Conservation (phyloP, 2,329 filamentous ascomycete genomes). For the Coleophoma cylindrospora region DNA sequence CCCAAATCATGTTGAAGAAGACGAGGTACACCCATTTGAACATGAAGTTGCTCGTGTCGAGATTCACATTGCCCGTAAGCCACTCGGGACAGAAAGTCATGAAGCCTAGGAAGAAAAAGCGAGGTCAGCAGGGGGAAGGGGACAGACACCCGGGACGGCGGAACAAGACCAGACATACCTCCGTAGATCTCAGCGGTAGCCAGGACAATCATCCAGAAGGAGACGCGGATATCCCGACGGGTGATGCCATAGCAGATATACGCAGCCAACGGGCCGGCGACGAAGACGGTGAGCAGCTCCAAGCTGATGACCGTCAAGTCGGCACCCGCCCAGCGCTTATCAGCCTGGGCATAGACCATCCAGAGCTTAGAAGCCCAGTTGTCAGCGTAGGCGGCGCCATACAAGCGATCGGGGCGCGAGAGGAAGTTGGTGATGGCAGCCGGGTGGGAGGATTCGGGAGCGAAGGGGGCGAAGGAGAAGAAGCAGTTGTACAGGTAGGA, state of each 20-base stretch:
- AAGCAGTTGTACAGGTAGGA: conserved; percentile 93
- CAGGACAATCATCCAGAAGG: conserved; percentile 59
- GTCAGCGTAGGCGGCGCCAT: conserved; percentile 49
- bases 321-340: conserved; percentile 57
- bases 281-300: conserved; percentile 60
- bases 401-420: conserved; percentile 41
- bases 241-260: conserved; percentile 57
- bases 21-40: conserved; percentile 56
- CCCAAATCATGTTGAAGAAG: conserved; percentile 67
- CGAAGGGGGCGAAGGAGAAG: conserved; percentile 53
- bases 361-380: conserved; percentile 54
- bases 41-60: conserved; percentile 64
- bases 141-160: no score
- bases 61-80: conserved; percentile 55
- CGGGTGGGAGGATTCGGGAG: conserved; percentile 30
- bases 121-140: no score
- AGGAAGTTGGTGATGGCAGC: conserved; percentile 39
- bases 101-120: conserved; percentile 40
- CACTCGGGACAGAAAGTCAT: conserved; percentile 70
- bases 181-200: conserved; percentile 65
- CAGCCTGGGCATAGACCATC: conserved; percentile 65
- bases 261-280: conserved; percentile 54
- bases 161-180: conserved; percentile 38
- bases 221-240: conserved; percentile 46
- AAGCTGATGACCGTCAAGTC: conserved; percentile 59